Base-by-base conservation (phyloP, 495 filamentous ascomycete genomes). In the Penicillium arizonense region DNA sequence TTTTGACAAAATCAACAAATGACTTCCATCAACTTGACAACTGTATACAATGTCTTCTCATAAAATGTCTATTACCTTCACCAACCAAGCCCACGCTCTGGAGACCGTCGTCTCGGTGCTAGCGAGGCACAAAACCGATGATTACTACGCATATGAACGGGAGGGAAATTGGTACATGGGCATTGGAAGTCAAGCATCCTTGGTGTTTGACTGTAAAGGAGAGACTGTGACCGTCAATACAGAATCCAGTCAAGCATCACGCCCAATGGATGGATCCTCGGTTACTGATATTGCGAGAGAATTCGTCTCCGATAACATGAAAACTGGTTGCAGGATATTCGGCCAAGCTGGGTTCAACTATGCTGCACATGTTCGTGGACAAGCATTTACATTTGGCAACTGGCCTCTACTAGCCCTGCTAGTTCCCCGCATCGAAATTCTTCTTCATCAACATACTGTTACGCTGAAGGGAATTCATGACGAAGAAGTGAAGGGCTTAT, bases 321-420 rank as follows among this genome's bases (percentile, higher is more conserved):
- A 53, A 18, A 5, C 2, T 10, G 52, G 47, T 5, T 2, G 44
- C 43, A 53, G 38, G 33, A 35, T 56, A 20, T 56, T 52, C 21
- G 57, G 52, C 1, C 44, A 60, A n/a, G 57, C 37, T 12, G 57
- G 57, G 21, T 60, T 60, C 16, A 60, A 55, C 37, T 60, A 52
- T 33, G 57, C 57, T 34, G 39, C 52, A 9, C 48, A 52, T 34
- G 44, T 37, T 7, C 47, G 52, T 5, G 44, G 57, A 2, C 42
- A 46, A 14, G 5, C 43, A 13, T 60, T 38, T 30, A 47, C n/a
- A 2, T 42, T 47, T 18, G 57, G 57, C 11, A 6, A 35, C 8
- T 60, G 57, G 52, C 57, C 57, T 0, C 57, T 60, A 6, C 7
- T 60, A 1, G 46, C 41, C 37, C 38, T 60, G 34, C 35, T 60